These are phyloP conservation scores for Neofusicoccum parvum DNA, from an alignment of 2,329 filamentous ascomycete species.

Conservation along the genomic window DNA sequence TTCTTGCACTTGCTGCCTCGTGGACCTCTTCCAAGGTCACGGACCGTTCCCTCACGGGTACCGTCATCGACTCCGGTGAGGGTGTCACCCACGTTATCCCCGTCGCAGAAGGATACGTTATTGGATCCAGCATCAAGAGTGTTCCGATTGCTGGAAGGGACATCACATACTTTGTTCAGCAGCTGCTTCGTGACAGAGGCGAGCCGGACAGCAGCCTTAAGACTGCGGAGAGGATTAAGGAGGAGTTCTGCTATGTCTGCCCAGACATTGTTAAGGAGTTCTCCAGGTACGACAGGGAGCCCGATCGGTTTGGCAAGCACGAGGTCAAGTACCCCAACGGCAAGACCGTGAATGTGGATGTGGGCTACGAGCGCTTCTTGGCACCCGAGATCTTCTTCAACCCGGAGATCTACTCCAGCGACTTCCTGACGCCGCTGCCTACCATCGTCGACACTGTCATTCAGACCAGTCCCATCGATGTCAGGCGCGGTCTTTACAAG, in stretches of 20 bases:
- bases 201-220: constrained; percentile 96
- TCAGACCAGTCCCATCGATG: constrained; percentile 96
- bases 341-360: constrained; percentile 80
- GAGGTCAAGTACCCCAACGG: constrained; percentile 84
- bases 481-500: constrained; percentile 96
- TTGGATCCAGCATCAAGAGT: constrained; percentile 98
- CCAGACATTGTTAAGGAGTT: constrained; percentile 99
- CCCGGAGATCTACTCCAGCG: constrained; percentile 98
- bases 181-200: constrained; percentile 88
- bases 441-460: constrained; percentile 95
- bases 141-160: constrained; percentile 97
- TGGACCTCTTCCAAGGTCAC: constrained; percentile 99
- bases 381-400: constrained; percentile 99
- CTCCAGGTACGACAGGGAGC: constrained; percentile 87
- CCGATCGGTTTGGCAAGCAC: constrained; percentile 85
- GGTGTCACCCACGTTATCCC: constrained; percentile 99
- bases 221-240: constrained; percentile 97
- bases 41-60: constrained; percentile 92
- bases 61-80: constrained; percentile 97
- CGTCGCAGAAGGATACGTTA: constrained; percentile 97
- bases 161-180: constrained; percentile 98
- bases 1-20: constrained; percentile 91
- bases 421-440: constrained; percentile 94
- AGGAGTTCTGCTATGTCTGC: constrained; percentile 97
- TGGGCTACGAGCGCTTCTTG: constrained; percentile 96